Conservation (phyloP, 345 rosid species). For the Gossypium anomalum region DNA sequence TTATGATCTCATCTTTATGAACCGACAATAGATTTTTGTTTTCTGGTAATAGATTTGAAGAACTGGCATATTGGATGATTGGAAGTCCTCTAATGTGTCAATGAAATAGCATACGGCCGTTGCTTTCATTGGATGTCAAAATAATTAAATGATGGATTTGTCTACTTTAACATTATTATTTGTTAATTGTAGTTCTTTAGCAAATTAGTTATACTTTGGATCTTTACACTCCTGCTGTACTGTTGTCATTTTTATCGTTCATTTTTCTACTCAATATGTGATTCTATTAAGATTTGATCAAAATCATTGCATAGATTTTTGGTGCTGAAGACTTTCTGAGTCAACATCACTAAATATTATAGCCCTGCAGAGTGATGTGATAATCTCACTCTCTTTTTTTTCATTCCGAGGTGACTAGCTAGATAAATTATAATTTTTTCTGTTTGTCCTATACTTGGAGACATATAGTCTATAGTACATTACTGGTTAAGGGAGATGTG, state of each 20-base stretch:
- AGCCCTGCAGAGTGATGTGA: not conserved
- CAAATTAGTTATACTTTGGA: not conserved
- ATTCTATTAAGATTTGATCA: not conserved
- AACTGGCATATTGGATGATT: not conserved
- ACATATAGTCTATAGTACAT: not conserved
- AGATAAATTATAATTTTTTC: not conserved
- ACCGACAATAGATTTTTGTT: not conserved
- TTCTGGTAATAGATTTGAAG: not conserved
- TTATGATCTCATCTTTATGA: not conserved
- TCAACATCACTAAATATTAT: not conserved
- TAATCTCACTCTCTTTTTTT: not conserved
- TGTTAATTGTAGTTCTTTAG: not conserved
- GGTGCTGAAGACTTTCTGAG: not conserved
- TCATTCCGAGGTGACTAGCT: not conserved
- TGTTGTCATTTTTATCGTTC: not conserved
- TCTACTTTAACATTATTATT: not conserved
- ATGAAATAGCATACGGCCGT: not conserved
- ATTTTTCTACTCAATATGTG: not conserved
- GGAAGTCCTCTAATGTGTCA: constrained; percentile 1
- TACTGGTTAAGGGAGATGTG: not conserved
- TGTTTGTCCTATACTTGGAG: not conserved
- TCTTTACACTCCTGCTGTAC: not conserved
- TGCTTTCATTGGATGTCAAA: not conserved
- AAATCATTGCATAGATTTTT: not conserved
- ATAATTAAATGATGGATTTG: not conserved